phyloP scores from a whole-genome alignment of 2,329 filamentous ascomycete species.

The Calonectria pseudoturangicola region DNA sequence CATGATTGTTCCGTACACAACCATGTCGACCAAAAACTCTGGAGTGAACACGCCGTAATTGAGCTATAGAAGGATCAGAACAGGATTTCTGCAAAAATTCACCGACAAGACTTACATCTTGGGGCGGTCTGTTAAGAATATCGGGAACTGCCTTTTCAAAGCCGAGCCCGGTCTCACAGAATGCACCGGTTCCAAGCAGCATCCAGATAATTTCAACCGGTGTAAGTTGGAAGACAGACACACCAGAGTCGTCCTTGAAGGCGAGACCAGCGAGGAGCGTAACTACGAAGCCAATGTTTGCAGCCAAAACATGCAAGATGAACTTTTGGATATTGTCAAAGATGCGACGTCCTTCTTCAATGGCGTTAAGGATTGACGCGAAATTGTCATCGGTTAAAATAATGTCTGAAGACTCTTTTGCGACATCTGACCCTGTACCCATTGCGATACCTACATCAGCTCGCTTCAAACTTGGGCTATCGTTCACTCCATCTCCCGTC shows the following conservation, averaged over 20 bases:
- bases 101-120: slow-evolving; percentile 34
- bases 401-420: slow-evolving; percentile 78
- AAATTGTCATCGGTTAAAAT: slow-evolving; percentile 83
- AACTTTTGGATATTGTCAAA: slow-evolving; percentile 85
- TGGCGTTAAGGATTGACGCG: slow-evolving; percentile 62
- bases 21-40: slow-evolving; percentile 78
- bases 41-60: slow-evolving; percentile 76
- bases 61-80: slow-evolving; percentile 49
- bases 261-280: slow-evolving; percentile 80
- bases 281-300: slow-evolving; percentile 80
- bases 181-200: slow-evolving; percentile 82
- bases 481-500: slow-evolving; percentile 82
- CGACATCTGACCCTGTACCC: slow-evolving; percentile 80
- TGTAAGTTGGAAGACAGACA: slow-evolving; percentile 82
- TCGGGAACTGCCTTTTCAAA: slow-evolving; percentile 81
- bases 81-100: not conserved
- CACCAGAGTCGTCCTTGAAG: slow-evolving; percentile 78
- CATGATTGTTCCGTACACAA: slow-evolving; percentile 79
- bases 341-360: slow-evolving; percentile 80
- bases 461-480: slow-evolving; percentile 79
- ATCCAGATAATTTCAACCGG: slow-evolving; percentile 85
- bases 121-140: slow-evolving; percentile 79
- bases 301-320: slow-evolving; percentile 78
- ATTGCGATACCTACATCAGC: slow-evolving; percentile 84
- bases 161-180: slow-evolving; percentile 83